Evolutionary conservation across 2,329 filamentous ascomycete genomes (phyloP).

Genomic region (Neonectria hederae): DNA sequence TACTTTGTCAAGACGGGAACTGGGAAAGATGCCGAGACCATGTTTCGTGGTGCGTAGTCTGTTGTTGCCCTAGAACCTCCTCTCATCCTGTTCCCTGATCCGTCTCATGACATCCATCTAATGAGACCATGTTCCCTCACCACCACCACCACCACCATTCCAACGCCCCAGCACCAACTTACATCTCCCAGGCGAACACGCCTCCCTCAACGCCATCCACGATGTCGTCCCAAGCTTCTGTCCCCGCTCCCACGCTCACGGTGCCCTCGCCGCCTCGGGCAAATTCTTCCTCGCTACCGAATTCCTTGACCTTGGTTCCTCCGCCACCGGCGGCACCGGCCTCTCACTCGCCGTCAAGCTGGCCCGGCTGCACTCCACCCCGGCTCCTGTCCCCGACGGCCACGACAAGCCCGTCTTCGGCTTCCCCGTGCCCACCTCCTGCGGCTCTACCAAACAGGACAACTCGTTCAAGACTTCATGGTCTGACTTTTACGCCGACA

Average conservation of each 20-base stretch:
- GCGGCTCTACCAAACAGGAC: constrained; percentile 83
- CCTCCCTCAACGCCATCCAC: constrained; percentile 85
- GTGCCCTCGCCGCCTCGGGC: constrained; percentile 61
- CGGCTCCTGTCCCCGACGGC: constrained; percentile 71
- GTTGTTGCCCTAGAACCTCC: constrained; percentile 6
- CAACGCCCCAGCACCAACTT: too few relatives aligned
- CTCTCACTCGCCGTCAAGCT: constrained; percentile 77
- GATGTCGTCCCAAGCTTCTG: constrained; percentile 76
- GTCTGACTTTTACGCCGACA: constrained; percentile 86
- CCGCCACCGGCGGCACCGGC: constrained; percentile 55
- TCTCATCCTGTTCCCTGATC: constrained; percentile 23
- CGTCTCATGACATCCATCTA: neutral
- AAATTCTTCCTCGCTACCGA: constrained; percentile 75
- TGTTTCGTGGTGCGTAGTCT: constrained; percentile 71
- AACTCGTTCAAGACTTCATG: constrained; percentile 79
- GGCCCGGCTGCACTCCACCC: constrained; percentile 79
- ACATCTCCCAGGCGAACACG: constrained; percentile 73
- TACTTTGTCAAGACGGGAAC: constrained; percentile 79
- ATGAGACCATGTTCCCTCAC: constrained; percentile 10
- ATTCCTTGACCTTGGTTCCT: constrained; percentile 73
- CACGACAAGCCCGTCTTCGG: constrained; percentile 75
- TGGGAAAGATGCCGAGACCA: constrained; percentile 67
- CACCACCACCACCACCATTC: neutral
- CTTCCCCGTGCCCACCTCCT: constrained; percentile 86
- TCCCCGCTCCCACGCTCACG: constrained; percentile 79